Evolutionary conservation across 257 asterid genomes (phyloP).

Genomic region (Hygrophila difformis): DNA sequence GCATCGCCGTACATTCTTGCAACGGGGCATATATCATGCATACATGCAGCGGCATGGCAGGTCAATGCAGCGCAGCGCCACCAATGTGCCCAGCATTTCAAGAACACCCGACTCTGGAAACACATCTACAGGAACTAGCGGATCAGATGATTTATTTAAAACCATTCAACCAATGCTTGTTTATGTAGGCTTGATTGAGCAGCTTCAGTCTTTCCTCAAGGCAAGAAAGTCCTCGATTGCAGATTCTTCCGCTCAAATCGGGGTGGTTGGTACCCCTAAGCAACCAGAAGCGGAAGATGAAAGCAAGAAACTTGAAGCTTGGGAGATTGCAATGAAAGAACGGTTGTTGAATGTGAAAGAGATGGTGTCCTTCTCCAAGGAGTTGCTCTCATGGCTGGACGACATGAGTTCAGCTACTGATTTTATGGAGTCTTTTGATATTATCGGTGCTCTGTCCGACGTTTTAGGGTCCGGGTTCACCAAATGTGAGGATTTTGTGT

Average conservation of each 20-base stretch:
- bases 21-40: conserved; percentile 85
- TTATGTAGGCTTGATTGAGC: conserved; percentile 87
- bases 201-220: conserved; percentile 81
- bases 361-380: conserved; percentile 81
- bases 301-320: conserved; percentile 49
- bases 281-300: conserved; percentile 41
- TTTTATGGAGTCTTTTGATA: conserved; percentile 83
- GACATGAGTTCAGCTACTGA: conserved; percentile 64
- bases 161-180: conserved; percentile 89
- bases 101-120: conserved; percentile 26
- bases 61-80: conserved; percentile 32
- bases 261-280: conserved; percentile 16
- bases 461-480: conserved; percentile 48
- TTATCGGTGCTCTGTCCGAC: conserved; percentile 62
- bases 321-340: conserved; percentile 90
- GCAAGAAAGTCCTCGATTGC: conserved; percentile 27
- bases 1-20: conserved; percentile 71
- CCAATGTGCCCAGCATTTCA: conserved; percentile 11
- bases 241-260: conserved; percentile 21
- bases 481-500: conserved; percentile 73
- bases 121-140: conserved; percentile 26
- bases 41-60: conserved; percentile 85
- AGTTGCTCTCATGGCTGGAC: conserved; percentile 76
- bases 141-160: conserved; percentile 46
- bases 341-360: conserved; percentile 61